Percentiles rank a stretch among this genome's conserved stretches.
Conservation (phyloP, 164 flowering plant genomes). For the Santalum album region DNA sequence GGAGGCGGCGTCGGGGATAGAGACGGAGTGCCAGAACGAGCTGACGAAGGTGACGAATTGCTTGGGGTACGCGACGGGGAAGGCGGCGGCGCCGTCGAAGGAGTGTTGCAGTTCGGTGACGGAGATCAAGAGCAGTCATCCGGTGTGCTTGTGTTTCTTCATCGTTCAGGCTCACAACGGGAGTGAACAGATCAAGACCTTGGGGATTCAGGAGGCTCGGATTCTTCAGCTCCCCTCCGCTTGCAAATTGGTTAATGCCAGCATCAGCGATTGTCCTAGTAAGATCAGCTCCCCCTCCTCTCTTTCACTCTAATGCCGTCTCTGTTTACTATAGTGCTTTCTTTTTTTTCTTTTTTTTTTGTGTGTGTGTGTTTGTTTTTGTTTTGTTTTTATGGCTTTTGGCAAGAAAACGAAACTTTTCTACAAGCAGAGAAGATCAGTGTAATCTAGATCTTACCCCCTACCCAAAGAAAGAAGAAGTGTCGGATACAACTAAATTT, state of each 20-base stretch:
- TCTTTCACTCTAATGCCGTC: constrained; percentile 7
- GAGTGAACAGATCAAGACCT: constrained; percentile 26
- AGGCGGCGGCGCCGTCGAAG: constrained; percentile 29
- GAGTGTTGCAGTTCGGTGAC: constrained; percentile 47
- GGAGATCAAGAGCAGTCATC: constrained; percentile 26
- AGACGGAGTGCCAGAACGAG: constrained; percentile 25
- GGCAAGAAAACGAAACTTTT: too few species aligned
- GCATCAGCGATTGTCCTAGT: constrained; percentile 54
- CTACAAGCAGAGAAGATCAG: too few species aligned
- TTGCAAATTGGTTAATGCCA: constrained; percentile 43
- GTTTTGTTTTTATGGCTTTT: too few species aligned
- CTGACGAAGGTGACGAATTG: constrained; percentile 41
- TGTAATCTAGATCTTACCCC: too few species aligned
- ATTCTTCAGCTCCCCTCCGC: constrained; percentile 52
- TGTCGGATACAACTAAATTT: too few species aligned
- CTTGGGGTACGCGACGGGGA: constrained; percentile 47
- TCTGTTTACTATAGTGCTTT: too few species aligned
- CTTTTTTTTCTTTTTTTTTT: too few species aligned
- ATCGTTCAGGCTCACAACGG: constrained; percentile 49
- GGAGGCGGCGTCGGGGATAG: constrained; percentile 4
- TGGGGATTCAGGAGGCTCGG: constrained; percentile 44
- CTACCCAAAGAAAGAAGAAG: too few species aligned
- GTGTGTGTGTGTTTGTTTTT: background rate
- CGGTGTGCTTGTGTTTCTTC: constrained; percentile 54
- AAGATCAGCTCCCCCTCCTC: constrained; percentile 8